Conservation (phyloP, 2,329 filamentous ascomycete species). For the Peltaster fructicola region DNA sequence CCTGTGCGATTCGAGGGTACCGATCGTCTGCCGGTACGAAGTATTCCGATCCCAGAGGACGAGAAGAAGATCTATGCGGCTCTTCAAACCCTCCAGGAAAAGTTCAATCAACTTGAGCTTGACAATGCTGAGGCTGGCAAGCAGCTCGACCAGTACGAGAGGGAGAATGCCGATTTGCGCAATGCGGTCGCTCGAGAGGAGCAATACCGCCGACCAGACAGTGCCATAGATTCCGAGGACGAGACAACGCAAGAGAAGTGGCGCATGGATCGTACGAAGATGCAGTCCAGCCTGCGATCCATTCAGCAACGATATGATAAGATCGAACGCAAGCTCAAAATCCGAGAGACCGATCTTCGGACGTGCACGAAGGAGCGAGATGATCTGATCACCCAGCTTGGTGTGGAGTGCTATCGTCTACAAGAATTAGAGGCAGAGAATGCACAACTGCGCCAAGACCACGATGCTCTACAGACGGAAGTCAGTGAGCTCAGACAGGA, state of each 20-base stretch:
- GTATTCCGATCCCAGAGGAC: constrained; percentile 40
- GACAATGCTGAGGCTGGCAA: constrained; percentile 40
- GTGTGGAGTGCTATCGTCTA: constrained; percentile 39
- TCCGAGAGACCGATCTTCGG: constrained; percentile 46
- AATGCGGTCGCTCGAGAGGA: too few relatives aligned
- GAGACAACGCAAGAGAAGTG: constrained; percentile 20
- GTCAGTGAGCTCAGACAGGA: constrained; percentile 46
- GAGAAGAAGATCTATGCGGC: constrained; percentile 47
- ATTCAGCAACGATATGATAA: constrained; percentile 45
- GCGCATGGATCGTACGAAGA: constrained; percentile 36
- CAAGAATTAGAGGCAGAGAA: constrained; percentile 33
- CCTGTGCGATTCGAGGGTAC: constrained; percentile 14
- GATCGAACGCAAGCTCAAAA: constrained; percentile 42
- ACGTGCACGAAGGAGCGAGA: constrained; percentile 47
- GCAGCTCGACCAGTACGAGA: constrained; percentile 46
- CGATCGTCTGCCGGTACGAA: constrained; percentile 32
- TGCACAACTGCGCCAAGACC: constrained; percentile 35
- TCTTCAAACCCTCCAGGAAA: constrained; percentile 39
- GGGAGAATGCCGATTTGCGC: too few relatives aligned
- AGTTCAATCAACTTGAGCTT: constrained; percentile 37
- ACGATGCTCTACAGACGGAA: constrained; percentile 55
- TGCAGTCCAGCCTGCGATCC: constrained; percentile 42
- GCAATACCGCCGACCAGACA: constrained; percentile 26
- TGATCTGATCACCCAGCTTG: constrained; percentile 43
- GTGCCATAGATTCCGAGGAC: constrained; percentile 32